Conservation (phyloP, 306 rosid species). For the Pyrus pyrifolia region DNA sequence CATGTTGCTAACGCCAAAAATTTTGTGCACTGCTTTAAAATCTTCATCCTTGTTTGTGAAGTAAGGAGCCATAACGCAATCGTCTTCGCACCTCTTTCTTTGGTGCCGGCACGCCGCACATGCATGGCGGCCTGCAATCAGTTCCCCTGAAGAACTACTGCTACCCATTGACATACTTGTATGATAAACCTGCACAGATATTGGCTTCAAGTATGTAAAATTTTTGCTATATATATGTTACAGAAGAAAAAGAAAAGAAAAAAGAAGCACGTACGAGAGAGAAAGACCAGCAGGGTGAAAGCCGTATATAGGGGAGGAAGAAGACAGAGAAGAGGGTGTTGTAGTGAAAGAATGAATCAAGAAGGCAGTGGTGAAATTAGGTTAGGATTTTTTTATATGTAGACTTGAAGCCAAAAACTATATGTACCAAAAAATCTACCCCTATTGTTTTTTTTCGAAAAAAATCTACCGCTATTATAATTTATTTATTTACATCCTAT, state of each 20-base stretch:
- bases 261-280: not conserved
- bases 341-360: slow-evolving; percentile 1
- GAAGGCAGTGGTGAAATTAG: not conserved
- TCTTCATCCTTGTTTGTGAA: slow-evolving; percentile 5
- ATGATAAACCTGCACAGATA: not conserved
- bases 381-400: not conserved
- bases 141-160: not conserved
- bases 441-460: not conserved
- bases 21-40: not conserved
- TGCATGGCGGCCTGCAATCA: not conserved
- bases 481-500: not conserved
- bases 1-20: slow-evolving; percentile 15
- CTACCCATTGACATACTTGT: not conserved
- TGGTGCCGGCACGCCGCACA: slow-evolving; percentile 24
- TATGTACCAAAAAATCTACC: not conserved
- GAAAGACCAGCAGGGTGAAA: not conserved
- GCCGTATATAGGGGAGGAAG: not conserved
- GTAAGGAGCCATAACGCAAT: slow-evolving; percentile 11
- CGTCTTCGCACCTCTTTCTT: slow-evolving; percentile 10
- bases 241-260: not conserved
- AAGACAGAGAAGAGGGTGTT: slow-evolving; percentile 8
- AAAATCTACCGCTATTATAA: not conserved
- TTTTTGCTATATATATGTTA: not conserved
- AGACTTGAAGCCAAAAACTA: not conserved
- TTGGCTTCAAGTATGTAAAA: not conserved